Evolutionary conservation across 352 stramenopile genomes (phyloP).

Genomic region (Pythium pectinolyticum): DNA sequence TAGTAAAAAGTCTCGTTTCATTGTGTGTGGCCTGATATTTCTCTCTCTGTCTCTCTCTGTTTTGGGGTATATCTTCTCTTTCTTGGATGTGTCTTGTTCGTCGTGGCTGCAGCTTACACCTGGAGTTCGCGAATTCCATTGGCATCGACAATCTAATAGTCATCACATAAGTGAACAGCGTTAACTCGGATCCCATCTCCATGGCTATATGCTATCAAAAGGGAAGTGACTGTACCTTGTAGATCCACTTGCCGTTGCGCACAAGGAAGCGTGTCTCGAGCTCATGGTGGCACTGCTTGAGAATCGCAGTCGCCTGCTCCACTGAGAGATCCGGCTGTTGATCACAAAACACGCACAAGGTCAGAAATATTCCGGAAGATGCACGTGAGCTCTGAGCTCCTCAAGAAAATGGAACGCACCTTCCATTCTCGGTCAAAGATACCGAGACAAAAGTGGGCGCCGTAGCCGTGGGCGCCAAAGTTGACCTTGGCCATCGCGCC

Average conservation of each 20-base stretch:
- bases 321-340: conserved; percentile 76
- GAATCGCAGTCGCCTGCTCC: conserved; percentile 66
- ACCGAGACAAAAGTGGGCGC: conserved; percentile 79
- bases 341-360: neutral
- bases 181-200: neutral
- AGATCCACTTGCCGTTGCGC: conserved; percentile 85
- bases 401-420: conserved; percentile 27
- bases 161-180: neutral
- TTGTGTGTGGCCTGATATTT: neutral
- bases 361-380: neutral
- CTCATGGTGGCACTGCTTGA: conserved; percentile 81
- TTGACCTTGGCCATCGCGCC: conserved; percentile 85
- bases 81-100: too few species aligned
- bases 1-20: too few species aligned
- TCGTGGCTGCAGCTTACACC: conserved; percentile 36
- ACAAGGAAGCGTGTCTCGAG: conserved; percentile 86
- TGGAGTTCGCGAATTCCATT: conserved; percentile 68
- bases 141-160: conserved; percentile 56
- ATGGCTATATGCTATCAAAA: conserved; percentile 3
- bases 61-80: neutral
- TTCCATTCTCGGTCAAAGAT: conserved; percentile 90
- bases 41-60: neutral
- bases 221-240: conserved; percentile 44
- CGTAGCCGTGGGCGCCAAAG: conserved; percentile 86
- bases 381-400: neutral